Base-by-base conservation (phyloP, 2,329 filamentous ascomycete genomes). In the Neurospora sp. region DNA sequence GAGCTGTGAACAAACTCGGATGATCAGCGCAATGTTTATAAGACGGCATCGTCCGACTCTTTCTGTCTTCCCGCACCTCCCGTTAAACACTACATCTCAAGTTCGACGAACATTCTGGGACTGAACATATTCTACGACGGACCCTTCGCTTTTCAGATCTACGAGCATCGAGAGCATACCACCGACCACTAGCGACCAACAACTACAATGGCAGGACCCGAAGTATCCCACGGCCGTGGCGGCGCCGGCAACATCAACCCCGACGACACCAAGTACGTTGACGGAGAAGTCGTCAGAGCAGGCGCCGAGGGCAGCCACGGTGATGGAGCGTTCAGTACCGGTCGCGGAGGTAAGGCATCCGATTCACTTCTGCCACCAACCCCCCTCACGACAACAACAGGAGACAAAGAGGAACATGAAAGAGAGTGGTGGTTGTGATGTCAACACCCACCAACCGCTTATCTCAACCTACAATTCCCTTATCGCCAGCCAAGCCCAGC, bases 221-320 rank as follows among this genome's bases (percentile, higher is more conserved):
- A 88, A 77, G 84, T 88, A 68, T 88, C 86, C 17, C 86, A 89
- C 80, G 87, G 87, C 74, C 85, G 87, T 73, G 87, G 87, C 71
- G 87, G 87, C 74, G 86, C 85, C 23, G 87, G 88, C 75, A 90
- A 90, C 79, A 88, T 90, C 78, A 83, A 82, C 73, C 78, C 80
- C 40, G 87, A 90, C 76, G 78, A 84, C 72, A 89, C 86, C 43
- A 76, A 83, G 74, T 90, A 90, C 76, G 83, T 84, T 72, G 88
- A 90, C 73, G 88, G 87, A 74, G 86, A 87, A 73, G 86, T 90
- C 68, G 86, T 87, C 70, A 86, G 87, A 67, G 76, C 82, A 62
- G 87, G 86, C 67, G 76, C 80, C 3, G 81, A 82, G 76, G 86
- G 86, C 73, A 85, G 84, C 77, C 86, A 89, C 74, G 82, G 83